Base-by-base conservation (phyloP, 2,329 filamentous ascomycete genomes). In the Sporothrix sp. region DNA sequence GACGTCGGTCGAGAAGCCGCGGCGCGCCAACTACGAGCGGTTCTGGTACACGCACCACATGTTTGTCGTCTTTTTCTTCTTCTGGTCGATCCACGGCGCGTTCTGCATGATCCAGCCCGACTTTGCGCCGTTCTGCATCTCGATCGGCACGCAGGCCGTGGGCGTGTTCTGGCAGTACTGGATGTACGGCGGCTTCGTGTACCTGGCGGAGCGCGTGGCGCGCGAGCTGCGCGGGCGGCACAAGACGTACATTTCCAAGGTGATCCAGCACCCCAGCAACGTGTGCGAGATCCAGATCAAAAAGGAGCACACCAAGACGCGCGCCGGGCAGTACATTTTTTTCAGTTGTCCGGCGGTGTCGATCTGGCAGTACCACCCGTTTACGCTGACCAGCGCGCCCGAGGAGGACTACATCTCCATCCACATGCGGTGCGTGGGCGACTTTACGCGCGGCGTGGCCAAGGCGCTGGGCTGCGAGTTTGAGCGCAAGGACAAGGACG, bases 21-120 rank as follows among this genome's bases (percentile, higher is more conserved):
- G 86, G 46, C 80, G 86, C 49, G 83, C 84, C 54, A 90, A 93
- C 70, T 91, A 87, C 65, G 87, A 91, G 66, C 84, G 86, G 23
- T 94, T 93, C 73, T 94, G 87, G 87, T 90, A 89, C 66, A 87
- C 84, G 2, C 87, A 94, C 68, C 87, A 93, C 70, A 78, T 93
- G 65, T 93, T 93, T 65, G 79, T 91, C 66, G 62, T 91, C 57
- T 93, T 93, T 75, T 93, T 93, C 71, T 73, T 91, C 59, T 90
- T 93, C 74, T 93, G 87, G 86, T 82, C 86, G n/a, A 78, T 91
- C 60, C 87, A 94, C 67, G 87, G 87, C 52, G 84, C 85, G 23
- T 93, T 89, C 71, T 91, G 87, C 68, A 91, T 93, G 87, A 91
- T 91, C 61, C 86, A 87, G 66, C 82, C 86, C 48, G 87, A 93